These are phyloP conservation scores for Theileria annulata DNA, from an alignment of 169 alveolate species.

Conservation along the genomic window DNA sequence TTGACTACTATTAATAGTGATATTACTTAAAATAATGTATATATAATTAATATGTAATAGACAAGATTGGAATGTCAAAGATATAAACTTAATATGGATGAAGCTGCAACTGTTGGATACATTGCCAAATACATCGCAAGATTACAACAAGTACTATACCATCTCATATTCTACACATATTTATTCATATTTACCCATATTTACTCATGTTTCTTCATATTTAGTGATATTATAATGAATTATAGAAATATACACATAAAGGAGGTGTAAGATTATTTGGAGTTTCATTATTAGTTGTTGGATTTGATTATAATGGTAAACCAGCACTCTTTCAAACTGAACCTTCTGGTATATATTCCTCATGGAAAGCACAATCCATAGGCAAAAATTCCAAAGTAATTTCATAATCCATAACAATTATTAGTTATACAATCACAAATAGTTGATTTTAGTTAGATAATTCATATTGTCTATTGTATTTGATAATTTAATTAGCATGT, in stretches of 20 bases:
- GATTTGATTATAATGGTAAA: slow-evolving; percentile 86
- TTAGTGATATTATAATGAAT: neutral
- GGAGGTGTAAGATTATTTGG: slow-evolving; percentile 99
- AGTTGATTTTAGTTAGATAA: too few species aligned
- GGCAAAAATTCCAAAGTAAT: slow-evolving; percentile 93
- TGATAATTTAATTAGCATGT: slow-evolving; percentile 65
- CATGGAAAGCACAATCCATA: slow-evolving; percentile 98
- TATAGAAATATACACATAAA: slow-evolving; percentile 90
- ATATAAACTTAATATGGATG: slow-evolving; percentile 93
- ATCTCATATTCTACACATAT: neutral
- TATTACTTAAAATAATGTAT: too few species aligned
- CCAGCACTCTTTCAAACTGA: slow-evolving; percentile 96
- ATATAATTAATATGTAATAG: slow-evolving; percentile 35
- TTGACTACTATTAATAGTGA: neutral
- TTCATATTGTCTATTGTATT: too few species aligned
- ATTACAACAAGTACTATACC: slow-evolving; percentile 83
- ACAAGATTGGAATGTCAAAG: slow-evolving; percentile 96
- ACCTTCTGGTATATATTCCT: slow-evolving; percentile 96
- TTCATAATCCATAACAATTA: neutral
- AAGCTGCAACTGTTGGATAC: slow-evolving; percentile 94
- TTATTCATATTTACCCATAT: neutral
- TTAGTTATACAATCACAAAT: neutral
- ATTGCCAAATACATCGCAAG: slow-evolving; percentile 93
- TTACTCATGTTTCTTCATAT: neutral
- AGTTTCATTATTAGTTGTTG: slow-evolving; percentile 93